Evolutionary conservation across 2,329 filamentous ascomycete genomes (phyloP), one percentile per base, ranked within the genome.

Genomic region (Teratosphaeria nubilosa): DNA sequence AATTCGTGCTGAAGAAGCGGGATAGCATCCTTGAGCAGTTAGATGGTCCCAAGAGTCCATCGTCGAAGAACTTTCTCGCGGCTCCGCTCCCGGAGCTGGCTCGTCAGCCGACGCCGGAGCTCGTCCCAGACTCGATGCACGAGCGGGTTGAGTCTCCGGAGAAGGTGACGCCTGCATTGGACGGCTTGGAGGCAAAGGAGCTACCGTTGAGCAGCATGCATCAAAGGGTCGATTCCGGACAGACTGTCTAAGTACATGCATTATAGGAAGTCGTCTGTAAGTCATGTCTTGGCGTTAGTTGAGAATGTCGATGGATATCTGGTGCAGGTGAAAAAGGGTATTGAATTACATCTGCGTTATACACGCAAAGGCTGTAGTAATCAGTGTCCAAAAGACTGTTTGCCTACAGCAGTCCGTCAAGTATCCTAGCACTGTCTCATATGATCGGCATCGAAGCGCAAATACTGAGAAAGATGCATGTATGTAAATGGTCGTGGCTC

Each of bases 91-190:
- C 63, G 1, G 54, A 51, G 16, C 34, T 64, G 14, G 50, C 25
- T 16, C 56, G 63, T 1, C 55, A 55, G 22, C 56, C 62, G 30
- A 73, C 71, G 25, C 72, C 72, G 9, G 72, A 73, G 9, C 63
- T 71, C 9, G 61, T 71, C 9, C 70, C 68, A 10, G 72, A 74
- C 58, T 64, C 67, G 20, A 74, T 74, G 72, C 67, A 70, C 53
- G 64, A 65, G 22, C 58, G 70, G 11, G 45, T 71, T 13, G 65
- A 67, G 2, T 58, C 58, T 13, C 31, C 41, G 24, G 20, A 31
- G 9, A 30, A 53, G 25, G 20, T 14, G 16, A 53, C 20, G 14
- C 31, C 51, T 20, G 54, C 30, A 11, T 30, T 62, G 13, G 63
- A 66, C 11, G 69, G 67, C 0, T 50, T 70, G 57, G 65, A 68